A percentile compares a stretch with the other conserved stretches of the same genome.
These are phyloP conservation scores for Anisodus acutangulus DNA, from an alignment of 257 asterid species.

Conservation along the genomic window DNA sequence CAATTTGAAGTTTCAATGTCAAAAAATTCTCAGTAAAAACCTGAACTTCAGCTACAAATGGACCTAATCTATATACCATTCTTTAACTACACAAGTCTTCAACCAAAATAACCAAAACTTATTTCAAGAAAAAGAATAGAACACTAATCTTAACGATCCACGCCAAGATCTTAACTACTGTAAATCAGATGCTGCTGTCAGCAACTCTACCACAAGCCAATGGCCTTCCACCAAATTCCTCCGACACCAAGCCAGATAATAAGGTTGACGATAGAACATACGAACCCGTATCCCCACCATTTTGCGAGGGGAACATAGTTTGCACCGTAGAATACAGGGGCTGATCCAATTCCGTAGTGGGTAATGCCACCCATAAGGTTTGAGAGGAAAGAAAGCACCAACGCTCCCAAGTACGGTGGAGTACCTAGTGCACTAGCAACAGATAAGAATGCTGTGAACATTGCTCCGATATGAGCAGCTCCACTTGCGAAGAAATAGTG, in stretches of 20 bases:
- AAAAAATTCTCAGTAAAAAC: neutral
- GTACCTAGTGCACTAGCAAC: conserved; percentile 93
- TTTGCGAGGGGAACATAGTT: conserved; percentile 77
- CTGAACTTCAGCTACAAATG: conserved; percentile 24
- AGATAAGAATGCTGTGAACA: conserved; percentile 94
- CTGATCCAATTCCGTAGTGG: conserved; percentile 88
- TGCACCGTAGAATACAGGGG: conserved; percentile 88
- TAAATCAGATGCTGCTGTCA: conserved; percentile 2
- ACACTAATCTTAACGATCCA: neutral
- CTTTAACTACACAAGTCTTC: conserved; percentile 7
- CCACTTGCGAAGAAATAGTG: conserved; percentile 99
- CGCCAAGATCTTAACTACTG: conserved; percentile 24
- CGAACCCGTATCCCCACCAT: conserved; percentile 96
- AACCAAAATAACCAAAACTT: conserved; percentile 7
- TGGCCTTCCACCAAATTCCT: conserved; percentile 92
- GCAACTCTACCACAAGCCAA: conserved; percentile 74
- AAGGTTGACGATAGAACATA: conserved; percentile 75
- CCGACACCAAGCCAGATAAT: conserved; percentile 92
- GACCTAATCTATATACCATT: neutral
- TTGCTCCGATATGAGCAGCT: conserved; percentile 98
- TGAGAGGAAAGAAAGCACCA: conserved; percentile 79
- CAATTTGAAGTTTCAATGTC: conserved; percentile 22
- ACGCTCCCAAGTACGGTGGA: conserved; percentile 82
- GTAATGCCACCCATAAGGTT: conserved; percentile 95
- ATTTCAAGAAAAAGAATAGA: conserved; percentile 16